Conservation (phyloP, 2,329 filamentous ascomycete genomes). For the Xylariaceae sp. region DNA sequence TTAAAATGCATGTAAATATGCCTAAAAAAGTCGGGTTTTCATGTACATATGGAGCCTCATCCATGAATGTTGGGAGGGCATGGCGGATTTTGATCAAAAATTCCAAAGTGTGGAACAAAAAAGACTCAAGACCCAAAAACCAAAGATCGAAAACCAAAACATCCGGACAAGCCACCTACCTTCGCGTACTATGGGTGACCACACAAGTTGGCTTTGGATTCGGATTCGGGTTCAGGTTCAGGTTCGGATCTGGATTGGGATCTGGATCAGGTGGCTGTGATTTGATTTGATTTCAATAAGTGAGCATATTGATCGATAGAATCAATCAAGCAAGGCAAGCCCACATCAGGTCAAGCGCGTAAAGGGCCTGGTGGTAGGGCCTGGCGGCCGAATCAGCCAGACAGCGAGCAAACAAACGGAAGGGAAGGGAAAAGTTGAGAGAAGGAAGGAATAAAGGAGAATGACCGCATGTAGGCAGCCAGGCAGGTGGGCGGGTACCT, state of each 20-base stretch:
- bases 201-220: neutral
- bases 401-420: neutral
- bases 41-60: too few relatives aligned
- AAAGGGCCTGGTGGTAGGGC: neutral
- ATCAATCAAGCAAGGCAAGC: neutral
- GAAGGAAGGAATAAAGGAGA: neutral
- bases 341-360: neutral
- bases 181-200: neutral
- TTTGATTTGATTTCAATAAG: neutral
- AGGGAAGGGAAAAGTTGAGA: neutral
- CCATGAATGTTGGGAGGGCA: too few relatives aligned
- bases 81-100: neutral
- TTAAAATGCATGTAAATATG: neutral
- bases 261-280: neutral
- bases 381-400: neutral
- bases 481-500: neutral
- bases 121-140: neutral
- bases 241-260: too few relatives aligned
- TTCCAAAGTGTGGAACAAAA: neutral
- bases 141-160: neutral
- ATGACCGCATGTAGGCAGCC: neutral
- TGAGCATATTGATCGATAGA: neutral
- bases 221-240: too few relatives aligned
- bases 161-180: neutral
- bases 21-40: too few relatives aligned